Conservation (phyloP, 2,329 filamentous ascomycete species). For the Rutstroemia sp. region DNA sequence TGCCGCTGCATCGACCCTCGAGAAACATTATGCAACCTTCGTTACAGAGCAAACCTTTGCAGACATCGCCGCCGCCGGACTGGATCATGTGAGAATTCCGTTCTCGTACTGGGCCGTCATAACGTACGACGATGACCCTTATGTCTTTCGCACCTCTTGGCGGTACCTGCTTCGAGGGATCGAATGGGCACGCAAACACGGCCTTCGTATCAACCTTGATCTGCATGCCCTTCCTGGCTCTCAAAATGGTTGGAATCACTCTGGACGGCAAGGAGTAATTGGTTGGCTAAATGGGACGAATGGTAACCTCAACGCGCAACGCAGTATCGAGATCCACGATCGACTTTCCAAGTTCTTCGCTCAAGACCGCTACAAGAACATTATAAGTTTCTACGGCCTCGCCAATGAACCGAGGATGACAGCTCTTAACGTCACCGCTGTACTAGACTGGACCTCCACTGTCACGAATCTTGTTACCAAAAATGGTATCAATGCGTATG, state of each 20-base stretch:
- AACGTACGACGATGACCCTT: constrained; percentile 79
- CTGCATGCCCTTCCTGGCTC: constrained; percentile 86
- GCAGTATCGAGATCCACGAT: constrained; percentile 81
- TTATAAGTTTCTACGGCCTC: constrained; percentile 88
- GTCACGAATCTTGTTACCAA: constrained; percentile 66
- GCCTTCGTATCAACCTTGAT: constrained; percentile 86
- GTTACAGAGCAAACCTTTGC: constrained; percentile 77
- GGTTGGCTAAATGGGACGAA: constrained; percentile 89
- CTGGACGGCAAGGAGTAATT: constrained; percentile 72
- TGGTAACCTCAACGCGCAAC: constrained; percentile 68
- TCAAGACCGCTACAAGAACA: constrained; percentile 84
- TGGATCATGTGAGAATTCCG: constrained; percentile 95
- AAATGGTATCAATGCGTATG: constrained; percentile 65
- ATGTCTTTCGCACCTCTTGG: constrained; percentile 82
- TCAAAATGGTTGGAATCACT: constrained; percentile 98
- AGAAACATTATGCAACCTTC: constrained; percentile 86
- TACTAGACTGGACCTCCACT: constrained; percentile 71
- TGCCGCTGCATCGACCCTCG: constrained; percentile 60
- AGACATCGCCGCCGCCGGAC: constrained; percentile 77
- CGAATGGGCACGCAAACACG: constrained; percentile 89
- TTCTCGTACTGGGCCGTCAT: constrained; percentile 93
- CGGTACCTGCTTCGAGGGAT: constrained; percentile 87
- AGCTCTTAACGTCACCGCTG: constrained; percentile 52
- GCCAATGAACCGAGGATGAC: constrained; percentile 93
- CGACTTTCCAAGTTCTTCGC: constrained; percentile 87